Evolutionary conservation across 73 alveolate species (phyloP), one percentile per base, ranked within the genome.

Genomic region (Symbiodinium natans): DNA sequence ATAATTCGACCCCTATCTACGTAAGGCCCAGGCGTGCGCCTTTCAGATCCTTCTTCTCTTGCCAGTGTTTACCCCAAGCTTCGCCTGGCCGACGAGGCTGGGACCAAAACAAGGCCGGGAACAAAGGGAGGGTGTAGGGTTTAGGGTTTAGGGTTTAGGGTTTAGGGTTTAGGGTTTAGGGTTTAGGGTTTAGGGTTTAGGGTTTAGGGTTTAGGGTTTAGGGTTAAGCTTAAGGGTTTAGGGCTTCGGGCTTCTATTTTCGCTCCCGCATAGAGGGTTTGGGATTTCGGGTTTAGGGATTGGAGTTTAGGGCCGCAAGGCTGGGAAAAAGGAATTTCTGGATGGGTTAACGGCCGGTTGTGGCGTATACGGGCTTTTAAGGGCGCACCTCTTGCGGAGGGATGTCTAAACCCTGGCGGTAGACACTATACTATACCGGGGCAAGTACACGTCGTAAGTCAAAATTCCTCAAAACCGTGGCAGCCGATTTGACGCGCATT

Each of bases 1-100:
- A n/a, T n/a, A n/a, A n/a, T n/a, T n/a, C n/a, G n/a, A n/a, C n/a
- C n/a, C n/a, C n/a, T n/a, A n/a, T n/a, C n/a, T n/a, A n/a, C 80
- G 36, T 29, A 0, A 63, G 80, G 38, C 36, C 9, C 80, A 9
- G 31, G 80, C 80, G 80, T 4, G 80, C 80, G 11, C 80, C 86
- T 75, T 9, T 31, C 41, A 75, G 56, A 6, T 80, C 54, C n/a
- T 21, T 38, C 34, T 36, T 36, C 88, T 80, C 88, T 56, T 90
- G 42, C 97, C 97, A 90, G 88, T 90, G 97, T 10, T 42, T 90
- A 6, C 54, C 75, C 97, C 97, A 90, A 4, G 97, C 97, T 31
- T 90, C 97, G 33, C 97, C 97, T 90, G 6, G 42, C 43, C 31
- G 21, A 68, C 13, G 21, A 36, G 63, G 23, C 63, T 10, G 17